Conservation (phyloP, 2,329 filamentous ascomycete species). For the Aspergillus luchuensis region DNA sequence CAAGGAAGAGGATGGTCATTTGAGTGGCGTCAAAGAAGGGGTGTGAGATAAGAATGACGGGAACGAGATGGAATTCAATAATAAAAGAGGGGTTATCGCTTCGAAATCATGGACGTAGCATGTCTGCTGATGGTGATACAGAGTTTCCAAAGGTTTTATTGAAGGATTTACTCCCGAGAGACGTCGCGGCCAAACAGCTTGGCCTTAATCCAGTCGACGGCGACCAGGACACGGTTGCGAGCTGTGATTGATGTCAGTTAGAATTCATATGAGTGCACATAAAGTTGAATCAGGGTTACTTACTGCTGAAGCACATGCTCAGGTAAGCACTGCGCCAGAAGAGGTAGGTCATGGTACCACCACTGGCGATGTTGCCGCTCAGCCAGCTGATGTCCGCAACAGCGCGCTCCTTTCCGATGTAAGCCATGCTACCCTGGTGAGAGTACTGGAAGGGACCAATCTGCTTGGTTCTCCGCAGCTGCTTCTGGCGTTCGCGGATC, state of each 20-base stretch:
- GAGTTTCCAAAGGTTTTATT: constrained; percentile 12
- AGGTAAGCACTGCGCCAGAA: constrained; percentile 99
- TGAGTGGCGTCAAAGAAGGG: constrained; percentile 16
- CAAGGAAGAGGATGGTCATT: constrained; percentile 21
- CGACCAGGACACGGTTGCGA: constrained; percentile 89
- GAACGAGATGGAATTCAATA: not conserved
- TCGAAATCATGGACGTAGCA: constrained; percentile 20
- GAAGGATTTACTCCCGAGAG: constrained; percentile 46
- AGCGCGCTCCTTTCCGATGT: constrained; percentile 97
- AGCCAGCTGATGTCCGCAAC: constrained; percentile 97
- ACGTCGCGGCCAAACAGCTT: constrained; percentile 96
- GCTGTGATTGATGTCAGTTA: constrained; percentile 54
- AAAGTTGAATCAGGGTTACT: constrained; percentile 49
- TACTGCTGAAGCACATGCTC: constrained; percentile 99
- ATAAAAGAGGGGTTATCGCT: constrained; percentile 16
- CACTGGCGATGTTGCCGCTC: constrained; percentile 92
- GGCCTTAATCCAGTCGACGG: constrained; percentile 95
- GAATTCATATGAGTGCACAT: not conserved
- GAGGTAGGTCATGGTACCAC: constrained; percentile 91
- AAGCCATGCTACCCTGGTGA: constrained; percentile 93
- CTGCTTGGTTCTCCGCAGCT: constrained; percentile 86
- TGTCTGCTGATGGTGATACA: constrained; percentile 20
- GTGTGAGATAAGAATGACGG: constrained; percentile 1
- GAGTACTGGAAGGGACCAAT: constrained; percentile 98
- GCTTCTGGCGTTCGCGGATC: constrained; percentile 84